Conservation (phyloP, 108 stramenopile species). For the Pseudonitzschia multiseries region DNA sequence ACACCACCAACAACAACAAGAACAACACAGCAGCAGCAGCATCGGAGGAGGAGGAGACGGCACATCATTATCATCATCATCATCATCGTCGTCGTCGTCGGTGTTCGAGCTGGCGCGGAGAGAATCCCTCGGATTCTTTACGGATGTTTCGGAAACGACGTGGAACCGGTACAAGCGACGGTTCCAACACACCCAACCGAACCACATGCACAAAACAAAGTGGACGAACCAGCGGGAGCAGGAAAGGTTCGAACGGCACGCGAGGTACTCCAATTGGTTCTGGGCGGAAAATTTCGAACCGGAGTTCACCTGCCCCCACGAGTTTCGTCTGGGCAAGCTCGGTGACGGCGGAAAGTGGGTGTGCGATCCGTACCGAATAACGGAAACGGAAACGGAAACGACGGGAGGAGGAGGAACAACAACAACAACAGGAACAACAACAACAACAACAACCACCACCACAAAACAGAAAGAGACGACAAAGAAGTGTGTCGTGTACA, state of each 20-base stretch:
- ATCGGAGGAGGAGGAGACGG: too few relatives aligned
- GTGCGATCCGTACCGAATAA: slow-evolving; percentile 62
- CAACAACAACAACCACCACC: too few relatives aligned
- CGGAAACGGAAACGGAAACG: slow-evolving; percentile 27
- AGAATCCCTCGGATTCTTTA: slow-evolving; percentile 31
- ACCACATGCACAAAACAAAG: slow-evolving; percentile 1
- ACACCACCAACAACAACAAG: too few relatives aligned
- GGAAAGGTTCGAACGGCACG: neutral
- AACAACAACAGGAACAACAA: too few relatives aligned
- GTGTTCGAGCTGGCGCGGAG: slow-evolving; percentile 5
- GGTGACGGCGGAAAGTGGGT: slow-evolving; percentile 75
- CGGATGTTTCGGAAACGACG: slow-evolving; percentile 6
- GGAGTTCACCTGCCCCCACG: slow-evolving; percentile 56
- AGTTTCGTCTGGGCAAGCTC: slow-evolving; percentile 45
- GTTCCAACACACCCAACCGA: slow-evolving; percentile 10
- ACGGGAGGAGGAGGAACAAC: too few relatives aligned
- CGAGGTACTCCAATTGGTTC: neutral
- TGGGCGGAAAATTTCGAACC: slow-evolving; percentile 56
- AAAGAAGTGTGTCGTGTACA: slow-evolving; percentile 47
- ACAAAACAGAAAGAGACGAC: too few relatives aligned
- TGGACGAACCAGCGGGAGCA: too few relatives aligned
- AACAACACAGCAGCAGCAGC: too few relatives aligned
- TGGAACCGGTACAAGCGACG: slow-evolving; percentile 19
- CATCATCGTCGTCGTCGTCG: too few relatives aligned
- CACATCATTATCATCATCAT: too few relatives aligned